Evolutionary conservation across 2,329 filamentous ascomycete genomes (phyloP).

Genomic region (Periconia macrospinosa): DNA sequence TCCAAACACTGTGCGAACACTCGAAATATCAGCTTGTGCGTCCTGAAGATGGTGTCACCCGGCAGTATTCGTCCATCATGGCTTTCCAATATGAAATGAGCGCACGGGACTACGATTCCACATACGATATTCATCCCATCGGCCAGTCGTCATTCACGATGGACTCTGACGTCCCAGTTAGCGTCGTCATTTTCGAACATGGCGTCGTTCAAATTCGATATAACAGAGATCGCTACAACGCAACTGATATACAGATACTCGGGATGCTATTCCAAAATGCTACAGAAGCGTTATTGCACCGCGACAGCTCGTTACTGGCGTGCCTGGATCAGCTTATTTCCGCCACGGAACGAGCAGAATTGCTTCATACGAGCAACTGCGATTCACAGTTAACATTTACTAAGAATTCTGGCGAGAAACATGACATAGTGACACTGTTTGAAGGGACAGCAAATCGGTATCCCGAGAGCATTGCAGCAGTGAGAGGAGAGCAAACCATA

Average conservation of each 20-base stretch:
- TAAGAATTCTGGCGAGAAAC: background rate
- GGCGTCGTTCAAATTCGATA: no score
- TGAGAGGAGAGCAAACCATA: background rate
- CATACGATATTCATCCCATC: no score
- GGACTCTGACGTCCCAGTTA: no score
- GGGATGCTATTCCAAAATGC: background rate
- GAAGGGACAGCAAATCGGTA: background rate
- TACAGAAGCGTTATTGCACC: background rate
- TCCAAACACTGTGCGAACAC: conserved; percentile 6
- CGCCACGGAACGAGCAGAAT: background rate
- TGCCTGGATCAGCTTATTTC: background rate
- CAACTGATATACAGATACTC: background rate
- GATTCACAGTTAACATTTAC: background rate
- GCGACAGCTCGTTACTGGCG: background rate
- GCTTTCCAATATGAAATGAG: conserved; percentile 7
- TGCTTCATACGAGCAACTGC: conserved; percentile 16
- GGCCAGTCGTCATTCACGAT: no score
- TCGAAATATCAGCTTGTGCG: conserved; percentile 9
- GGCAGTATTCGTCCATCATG: conserved; percentile 11
- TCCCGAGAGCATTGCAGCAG: conserved; percentile 1
- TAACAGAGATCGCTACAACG: no score
- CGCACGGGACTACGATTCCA: background rate
- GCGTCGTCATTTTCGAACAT: no score
- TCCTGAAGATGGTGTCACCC: conserved; percentile 13
- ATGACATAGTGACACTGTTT: conserved; percentile 21